Percentiles rank a stretch among this genome's conserved stretches.
phyloP scores from a whole-genome alignment of 495 filamentous ascomycete species.

The Margaritispora aquatica region DNA sequence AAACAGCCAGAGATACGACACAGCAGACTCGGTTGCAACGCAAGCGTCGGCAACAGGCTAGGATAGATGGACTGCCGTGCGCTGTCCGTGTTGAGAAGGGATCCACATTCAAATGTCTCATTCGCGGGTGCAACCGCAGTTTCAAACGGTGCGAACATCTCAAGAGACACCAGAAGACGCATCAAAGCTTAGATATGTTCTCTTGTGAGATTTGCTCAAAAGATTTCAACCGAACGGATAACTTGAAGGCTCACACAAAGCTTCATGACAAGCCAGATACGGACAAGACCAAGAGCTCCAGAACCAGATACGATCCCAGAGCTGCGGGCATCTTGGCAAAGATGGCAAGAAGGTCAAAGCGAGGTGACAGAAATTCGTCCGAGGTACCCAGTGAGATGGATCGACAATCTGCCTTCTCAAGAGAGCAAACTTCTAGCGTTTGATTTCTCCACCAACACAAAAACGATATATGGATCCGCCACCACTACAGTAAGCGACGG shows the following conservation, averaged over 20 bases:
- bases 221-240: slow-evolving; percentile 29
- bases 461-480: too few species aligned
- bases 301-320: slow-evolving; percentile 5
- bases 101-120: slow-evolving; percentile 21
- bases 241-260: slow-evolving; percentile 32
- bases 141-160: slow-evolving; percentile 61
- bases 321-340: background rate
- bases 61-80: background rate
- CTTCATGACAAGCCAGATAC: slow-evolving; percentile 27
- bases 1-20: background rate
- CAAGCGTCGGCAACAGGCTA: slow-evolving; percentile 1
- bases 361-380: background rate
- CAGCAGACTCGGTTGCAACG: too few species aligned
- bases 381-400: too few species aligned
- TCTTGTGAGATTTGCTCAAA: slow-evolving; percentile 28
- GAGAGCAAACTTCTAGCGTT: background rate
- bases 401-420: background rate
- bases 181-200: slow-evolving; percentile 8
- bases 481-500: too few species aligned
- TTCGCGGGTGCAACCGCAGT: slow-evolving; percentile 24
- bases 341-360: background rate
- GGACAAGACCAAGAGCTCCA: slow-evolving; percentile 7
- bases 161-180: slow-evolving; percentile 54
- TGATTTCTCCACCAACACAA: too few species aligned
- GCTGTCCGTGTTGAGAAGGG: slow-evolving; percentile 6